phyloP scores from a whole-genome alignment of 768 basidiomycete genomes.

The Jaapia argillacea region DNA sequence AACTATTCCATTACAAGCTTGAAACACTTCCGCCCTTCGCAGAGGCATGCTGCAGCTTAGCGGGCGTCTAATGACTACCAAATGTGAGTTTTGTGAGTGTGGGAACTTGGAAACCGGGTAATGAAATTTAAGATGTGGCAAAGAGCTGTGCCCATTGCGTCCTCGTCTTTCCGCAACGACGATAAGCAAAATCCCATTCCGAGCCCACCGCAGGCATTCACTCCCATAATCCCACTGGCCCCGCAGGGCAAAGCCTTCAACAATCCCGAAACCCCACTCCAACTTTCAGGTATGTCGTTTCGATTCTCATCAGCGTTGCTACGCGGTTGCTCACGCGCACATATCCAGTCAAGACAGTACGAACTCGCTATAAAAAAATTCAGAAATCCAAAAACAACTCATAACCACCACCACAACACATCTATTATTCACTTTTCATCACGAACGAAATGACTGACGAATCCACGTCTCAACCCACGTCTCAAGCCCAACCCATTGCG shows the following conservation, averaged over 20 bases:
- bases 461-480: conserved; percentile 45
- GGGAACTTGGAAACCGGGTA: too few species aligned
- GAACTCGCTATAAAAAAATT: conserved; percentile 29
- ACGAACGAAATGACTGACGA: conserved; percentile 90
- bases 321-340: conserved; percentile 11
- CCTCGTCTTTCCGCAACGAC: conserved; percentile 21
- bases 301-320: conserved; percentile 2
- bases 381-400: conserved; percentile 30
- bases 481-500: conserved; percentile 34
- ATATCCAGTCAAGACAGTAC: conserved; percentile 12
- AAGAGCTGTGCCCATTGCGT: too few species aligned
- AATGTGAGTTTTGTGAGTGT: too few species aligned
- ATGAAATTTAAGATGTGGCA: too few species aligned
- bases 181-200: conserved; percentile 32
- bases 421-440: conserved; percentile 32
- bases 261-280: conserved; percentile 23
- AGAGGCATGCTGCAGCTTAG: too few species aligned
- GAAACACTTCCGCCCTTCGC: too few species aligned
- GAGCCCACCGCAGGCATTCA: conserved; percentile 47
- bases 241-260: conserved; percentile 81
- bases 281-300: conserved; percentile 31
- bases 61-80: too few species aligned
- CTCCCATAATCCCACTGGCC: conserved; percentile 67
- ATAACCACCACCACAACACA: conserved; percentile 4
- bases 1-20: too few species aligned